These are phyloP conservation scores for Colletotrichum destructivum DNA, from an alignment of 2,329 filamentous ascomycete species.

Conservation along the genomic window DNA sequence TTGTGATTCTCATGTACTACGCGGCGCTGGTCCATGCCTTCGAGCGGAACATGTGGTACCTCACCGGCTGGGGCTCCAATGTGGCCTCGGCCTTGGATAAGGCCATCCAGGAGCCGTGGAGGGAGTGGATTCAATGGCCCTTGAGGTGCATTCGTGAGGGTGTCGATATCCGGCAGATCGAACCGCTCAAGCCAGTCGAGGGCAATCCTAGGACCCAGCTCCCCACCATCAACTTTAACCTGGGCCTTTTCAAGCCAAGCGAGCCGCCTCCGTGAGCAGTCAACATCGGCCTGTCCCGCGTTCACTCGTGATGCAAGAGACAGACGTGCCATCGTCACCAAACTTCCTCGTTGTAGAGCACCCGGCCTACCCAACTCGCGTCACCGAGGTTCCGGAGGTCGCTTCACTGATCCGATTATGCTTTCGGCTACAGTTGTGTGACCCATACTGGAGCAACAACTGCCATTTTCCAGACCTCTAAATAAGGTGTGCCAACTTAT, in stretches of 20 bases:
- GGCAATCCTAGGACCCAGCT: background rate
- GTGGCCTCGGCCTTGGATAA: slow-evolving; percentile 30
- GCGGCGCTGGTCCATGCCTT: slow-evolving; percentile 40
- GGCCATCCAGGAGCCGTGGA: slow-evolving; percentile 39
- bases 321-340: background rate
- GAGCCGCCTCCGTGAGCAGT: slow-evolving; percentile 26
- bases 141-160: slow-evolving; percentile 35
- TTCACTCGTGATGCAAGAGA: background rate
- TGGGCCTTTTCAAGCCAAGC: slow-evolving; percentile 16
- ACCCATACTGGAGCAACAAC: background rate
- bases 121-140: slow-evolving; percentile 39
- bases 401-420: background rate
- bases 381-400: background rate
- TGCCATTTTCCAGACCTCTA: no score
- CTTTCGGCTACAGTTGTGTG: background rate
- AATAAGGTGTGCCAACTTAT: background rate
- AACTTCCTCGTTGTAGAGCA: background rate
- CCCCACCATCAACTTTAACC: slow-evolving; percentile 12
- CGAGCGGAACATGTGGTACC: slow-evolving; percentile 41
- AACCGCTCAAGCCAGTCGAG: slow-evolving; percentile 5
- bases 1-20: slow-evolving; percentile 44
- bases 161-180: slow-evolving; percentile 26
- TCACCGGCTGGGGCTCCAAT: slow-evolving; percentile 29
- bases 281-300: background rate
- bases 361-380: background rate